phyloP scores from a whole-genome alignment of 1,139 yeast species.

The Trichomonascaceae sp. region DNA sequence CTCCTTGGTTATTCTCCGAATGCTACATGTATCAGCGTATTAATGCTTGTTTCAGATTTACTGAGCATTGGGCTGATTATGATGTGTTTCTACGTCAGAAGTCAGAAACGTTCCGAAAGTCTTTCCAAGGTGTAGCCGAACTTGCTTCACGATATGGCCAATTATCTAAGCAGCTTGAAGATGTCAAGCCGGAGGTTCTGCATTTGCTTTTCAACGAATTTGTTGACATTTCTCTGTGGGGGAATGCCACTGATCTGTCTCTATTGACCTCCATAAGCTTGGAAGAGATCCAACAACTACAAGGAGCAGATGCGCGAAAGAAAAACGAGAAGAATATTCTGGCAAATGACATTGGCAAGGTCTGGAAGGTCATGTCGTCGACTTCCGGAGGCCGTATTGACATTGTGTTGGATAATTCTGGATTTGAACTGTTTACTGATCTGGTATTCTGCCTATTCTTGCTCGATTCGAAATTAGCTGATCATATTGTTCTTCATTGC shows the following conservation, averaged over 20 bases:
- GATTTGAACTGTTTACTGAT: constrained; percentile 91
- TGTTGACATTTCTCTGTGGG: constrained; percentile 89
- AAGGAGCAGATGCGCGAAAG: constrained; percentile 83
- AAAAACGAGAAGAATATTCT: constrained; percentile 78
- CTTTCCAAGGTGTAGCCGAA: constrained; percentile 74
- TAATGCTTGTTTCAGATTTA: constrained; percentile 41
- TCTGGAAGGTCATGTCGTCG: constrained; percentile 46
- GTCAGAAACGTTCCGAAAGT: constrained; percentile 65
- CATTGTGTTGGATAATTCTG: constrained; percentile 88
- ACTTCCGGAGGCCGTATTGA: constrained; percentile 53
- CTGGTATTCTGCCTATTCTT: constrained; percentile 67
- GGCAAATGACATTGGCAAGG: constrained; percentile 63
- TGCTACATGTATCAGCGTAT: constrained; percentile 73
- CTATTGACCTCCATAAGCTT: constrained; percentile 59
- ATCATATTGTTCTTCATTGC: constrained; percentile 71
- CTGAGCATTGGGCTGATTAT: constrained; percentile 47
- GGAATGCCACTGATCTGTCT: constrained; percentile 93
- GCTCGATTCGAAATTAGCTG: constrained; percentile 61
- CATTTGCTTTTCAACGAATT: constrained; percentile 53
- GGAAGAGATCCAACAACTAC: constrained; percentile 85
- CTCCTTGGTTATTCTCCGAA: constrained; percentile 89
- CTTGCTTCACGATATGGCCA: constrained; percentile 64
- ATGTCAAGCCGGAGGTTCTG: constrained; percentile 43
- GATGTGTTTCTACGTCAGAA: constrained; percentile 73
- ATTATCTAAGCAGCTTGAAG: constrained; percentile 37